These are phyloP conservation scores for Pleurotus citrinopileatus DNA, from an alignment of 768 basidiomycete species.

Conservation along the genomic window DNA sequence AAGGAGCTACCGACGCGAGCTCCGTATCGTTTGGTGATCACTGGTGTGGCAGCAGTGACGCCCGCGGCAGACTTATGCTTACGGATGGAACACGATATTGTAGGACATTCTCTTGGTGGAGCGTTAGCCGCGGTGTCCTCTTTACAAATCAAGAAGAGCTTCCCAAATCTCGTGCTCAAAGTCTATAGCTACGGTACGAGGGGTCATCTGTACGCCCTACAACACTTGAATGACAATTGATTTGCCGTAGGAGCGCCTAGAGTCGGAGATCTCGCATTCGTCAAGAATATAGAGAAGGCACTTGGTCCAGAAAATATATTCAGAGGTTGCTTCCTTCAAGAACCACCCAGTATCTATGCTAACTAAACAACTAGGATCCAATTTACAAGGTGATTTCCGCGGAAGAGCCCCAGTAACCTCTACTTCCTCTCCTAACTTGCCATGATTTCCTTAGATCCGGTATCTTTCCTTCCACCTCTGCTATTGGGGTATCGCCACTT, in stretches of 20 bases:
- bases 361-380: not conserved
- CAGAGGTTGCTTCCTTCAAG: too few species aligned
- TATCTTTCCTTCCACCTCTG: slow-evolving; percentile 5
- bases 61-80: not conserved
- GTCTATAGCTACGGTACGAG: not conserved
- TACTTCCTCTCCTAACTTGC: not conserved
- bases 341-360: too few species aligned
- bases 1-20: not conserved
- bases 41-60: not conserved
- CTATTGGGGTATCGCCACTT: slow-evolving; percentile 5
- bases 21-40: not conserved
- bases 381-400: slow-evolving; percentile 2
- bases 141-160: not conserved
- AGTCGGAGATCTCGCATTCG: slow-evolving; percentile 2
- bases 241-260: slow-evolving; percentile 1
- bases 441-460: not conserved
- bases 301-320: not conserved
- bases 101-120: not conserved
- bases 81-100: not conserved
- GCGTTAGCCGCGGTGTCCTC: not conserved
- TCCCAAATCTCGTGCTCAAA: not conserved
- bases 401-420: not conserved
- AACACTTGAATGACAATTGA: not conserved
- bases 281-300: not conserved
- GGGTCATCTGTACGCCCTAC: not conserved